phyloP scores from a whole-genome alignment of 495 filamentous ascomycete species.

The Bathelium albidoporum region DNA sequence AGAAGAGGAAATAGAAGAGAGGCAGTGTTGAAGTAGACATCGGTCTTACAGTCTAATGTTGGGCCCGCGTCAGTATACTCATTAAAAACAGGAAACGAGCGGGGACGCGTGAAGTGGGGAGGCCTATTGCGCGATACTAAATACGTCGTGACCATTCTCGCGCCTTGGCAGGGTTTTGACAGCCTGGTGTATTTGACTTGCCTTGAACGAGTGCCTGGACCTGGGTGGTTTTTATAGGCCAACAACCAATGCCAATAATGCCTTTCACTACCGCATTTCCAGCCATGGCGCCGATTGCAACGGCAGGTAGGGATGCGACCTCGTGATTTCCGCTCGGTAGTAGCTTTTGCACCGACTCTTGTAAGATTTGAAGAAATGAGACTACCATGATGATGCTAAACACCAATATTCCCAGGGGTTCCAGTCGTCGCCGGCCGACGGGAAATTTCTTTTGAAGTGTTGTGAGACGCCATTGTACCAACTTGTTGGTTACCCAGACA shows the following conservation, averaged over 20 bases:
- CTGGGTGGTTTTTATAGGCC: conserved; percentile 39
- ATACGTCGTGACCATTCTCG: too few relatives aligned
- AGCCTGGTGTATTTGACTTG: not conserved
- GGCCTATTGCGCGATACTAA: too few relatives aligned
- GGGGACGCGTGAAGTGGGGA: too few relatives aligned
- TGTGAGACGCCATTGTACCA: conserved; percentile 36
- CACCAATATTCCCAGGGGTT: conserved; percentile 34
- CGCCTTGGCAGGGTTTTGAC: too few relatives aligned
- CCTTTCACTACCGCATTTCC: conserved; percentile 38
- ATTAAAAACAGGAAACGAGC: not conserved
- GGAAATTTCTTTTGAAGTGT: conserved; percentile 35
- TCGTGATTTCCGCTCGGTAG: conserved; percentile 30
- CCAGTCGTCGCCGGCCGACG: conserved; percentile 36
- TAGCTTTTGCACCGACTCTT: conserved; percentile 38
- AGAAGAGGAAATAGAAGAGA: conserved; percentile 40
- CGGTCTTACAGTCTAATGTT: conserved; percentile 38
- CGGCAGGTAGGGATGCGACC: conserved; percentile 25
- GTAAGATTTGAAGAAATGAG: conserved; percentile 39
- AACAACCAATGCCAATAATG: conserved; percentile 37
- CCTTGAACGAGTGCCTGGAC: conserved; percentile 42
- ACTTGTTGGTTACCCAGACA: conserved; percentile 37
- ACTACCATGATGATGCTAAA: conserved; percentile 36
- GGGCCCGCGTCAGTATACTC: not conserved
- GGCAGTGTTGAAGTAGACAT: conserved; percentile 42
- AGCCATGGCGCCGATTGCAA: conserved; percentile 36